Percentiles rank a stretch among this genome's conserved stretches.
Evolutionary conservation across 176 grass and related monocot species (phyloP).

Genomic region (Olyra latifolia): DNA sequence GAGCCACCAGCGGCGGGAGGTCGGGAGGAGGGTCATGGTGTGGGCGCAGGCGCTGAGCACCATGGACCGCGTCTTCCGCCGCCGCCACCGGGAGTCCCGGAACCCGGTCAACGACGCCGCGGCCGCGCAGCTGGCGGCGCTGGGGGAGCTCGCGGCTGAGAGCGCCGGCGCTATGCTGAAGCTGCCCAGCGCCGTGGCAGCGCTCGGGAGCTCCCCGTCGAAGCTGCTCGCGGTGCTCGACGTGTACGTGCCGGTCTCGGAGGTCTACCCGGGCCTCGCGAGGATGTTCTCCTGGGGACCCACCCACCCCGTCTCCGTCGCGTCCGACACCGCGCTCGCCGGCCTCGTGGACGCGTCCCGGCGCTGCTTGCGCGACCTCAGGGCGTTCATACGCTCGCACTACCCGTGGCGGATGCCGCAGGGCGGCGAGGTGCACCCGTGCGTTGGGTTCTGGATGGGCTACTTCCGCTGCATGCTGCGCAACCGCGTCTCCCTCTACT

Average conservation of each 20-base stretch:
- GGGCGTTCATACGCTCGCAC: slow-evolving; percentile 11
- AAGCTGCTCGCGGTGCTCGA: slow-evolving; percentile 45
- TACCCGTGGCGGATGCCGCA: slow-evolving; percentile 51
- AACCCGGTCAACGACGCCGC: slow-evolving; percentile 1
- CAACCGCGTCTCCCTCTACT: slow-evolving; percentile 35
- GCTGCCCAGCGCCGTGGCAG: neutral
- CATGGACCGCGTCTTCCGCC: slow-evolving; percentile 42
- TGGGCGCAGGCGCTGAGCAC: slow-evolving; percentile 28
- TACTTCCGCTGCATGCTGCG: slow-evolving; percentile 43
- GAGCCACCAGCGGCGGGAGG: slow-evolving; percentile 30
- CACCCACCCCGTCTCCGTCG: slow-evolving; percentile 13
- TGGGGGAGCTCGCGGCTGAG: slow-evolving; percentile 23
- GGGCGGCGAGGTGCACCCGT: slow-evolving; percentile 50
- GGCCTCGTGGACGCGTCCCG: slow-evolving; percentile 29
- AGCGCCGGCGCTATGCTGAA: slow-evolving; percentile 39
- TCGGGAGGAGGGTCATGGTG: slow-evolving; percentile 22
- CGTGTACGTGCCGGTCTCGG: slow-evolving; percentile 36
- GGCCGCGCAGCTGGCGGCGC: neutral
- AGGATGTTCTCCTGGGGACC: slow-evolving; percentile 37
- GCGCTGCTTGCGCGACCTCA: slow-evolving; percentile 26
- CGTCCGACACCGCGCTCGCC: slow-evolving; percentile 12
- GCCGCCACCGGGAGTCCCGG: slow-evolving; percentile 11
- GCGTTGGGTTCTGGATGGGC: slow-evolving; percentile 45
- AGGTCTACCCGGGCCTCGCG: slow-evolving; percentile 35
- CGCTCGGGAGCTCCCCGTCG: slow-evolving; percentile 36